Evolutionary conservation across 2,329 filamentous ascomycete species (phyloP), one percentile per base, ranked within the genome.

Genomic region (Aspergillus melleus): DNA sequence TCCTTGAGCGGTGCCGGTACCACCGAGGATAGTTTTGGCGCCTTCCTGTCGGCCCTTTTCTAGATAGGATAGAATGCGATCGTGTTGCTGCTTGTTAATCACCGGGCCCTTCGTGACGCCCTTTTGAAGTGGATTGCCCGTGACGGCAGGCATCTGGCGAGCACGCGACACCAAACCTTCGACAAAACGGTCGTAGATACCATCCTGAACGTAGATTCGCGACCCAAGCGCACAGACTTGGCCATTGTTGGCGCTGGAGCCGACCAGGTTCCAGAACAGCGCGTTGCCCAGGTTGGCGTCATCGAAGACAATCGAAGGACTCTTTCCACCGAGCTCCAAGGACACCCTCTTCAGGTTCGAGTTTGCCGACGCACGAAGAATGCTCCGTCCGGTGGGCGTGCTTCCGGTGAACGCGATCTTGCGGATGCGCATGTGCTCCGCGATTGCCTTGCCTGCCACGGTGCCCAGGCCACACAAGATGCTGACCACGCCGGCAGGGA

Each of bases 391-490:
- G 2, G 70, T 67, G 1, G 64, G 24, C 0, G 68, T 68, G 22
- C 66, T 70, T 3, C 74, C 74, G 0, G 74, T 77, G 57, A 77
- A 77, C 2, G 70, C 63, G 16, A 76, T 61, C 61, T 76, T 76
- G 50, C 68, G 62, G 8, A 76, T 62, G 2, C 63, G 58, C 62
- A 70, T 68, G 52, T 75, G 72, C 36, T 64, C 61, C 1, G 72
- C 68, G 2, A 76, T 56, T 1, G 68, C 61, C 3, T 67, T 65
- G 3, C 73, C 74, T 1, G 87, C 79, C 63, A 89, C 88, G 42
- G 80, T 77, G 26, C 87, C 84, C 69, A 89, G 87, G 2, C 91
- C 81, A 3, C 83, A 83, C 47, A 87, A 71, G 6, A 87, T 81
- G 58, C 81, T 84, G 55, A 88, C 77, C 6, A 84, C 83, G 2